phyloP scores from a whole-genome alignment of 164 flowering plant genomes.

The Vitis cinerea region DNA sequence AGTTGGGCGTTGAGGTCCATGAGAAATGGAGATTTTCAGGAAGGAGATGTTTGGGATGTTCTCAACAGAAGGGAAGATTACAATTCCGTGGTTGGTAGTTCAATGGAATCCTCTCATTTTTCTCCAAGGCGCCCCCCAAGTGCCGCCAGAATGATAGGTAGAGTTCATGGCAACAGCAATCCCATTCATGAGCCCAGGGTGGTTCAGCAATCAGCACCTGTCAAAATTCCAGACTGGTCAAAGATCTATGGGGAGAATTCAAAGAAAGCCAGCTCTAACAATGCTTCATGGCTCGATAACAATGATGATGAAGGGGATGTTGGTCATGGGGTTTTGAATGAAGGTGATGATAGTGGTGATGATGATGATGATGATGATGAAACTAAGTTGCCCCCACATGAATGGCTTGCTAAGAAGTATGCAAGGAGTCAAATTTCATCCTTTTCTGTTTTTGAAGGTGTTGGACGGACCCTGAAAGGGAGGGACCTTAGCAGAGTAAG shows the following conservation, averaged over 20 bases:
- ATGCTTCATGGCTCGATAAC: slow-evolving; percentile 12
- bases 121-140: slow-evolving; percentile 19
- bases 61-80: slow-evolving; percentile 12
- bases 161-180: slow-evolving; percentile 6
- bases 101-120: not conserved
- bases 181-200: slow-evolving; percentile 15
- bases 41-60: slow-evolving; percentile 47
- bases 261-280: slow-evolving; percentile 14
- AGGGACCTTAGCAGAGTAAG: slow-evolving; percentile 68
- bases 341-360: slow-evolving; percentile 10
- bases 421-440: slow-evolving; percentile 54
- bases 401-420: slow-evolving; percentile 41
- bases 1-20: slow-evolving; percentile 26
- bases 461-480: slow-evolving; percentile 71
- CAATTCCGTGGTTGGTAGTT: not conserved
- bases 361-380: slow-evolving; percentile 22
- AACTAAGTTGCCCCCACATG: slow-evolving; percentile 54
- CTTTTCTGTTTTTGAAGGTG: slow-evolving; percentile 71
- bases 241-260: slow-evolving; percentile 34
- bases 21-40: slow-evolving; percentile 48
- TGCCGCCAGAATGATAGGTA: slow-evolving; percentile 45
- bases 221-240: slow-evolving; percentile 62
- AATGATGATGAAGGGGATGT: slow-evolving; percentile 14
- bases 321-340: slow-evolving; percentile 16
- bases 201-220: slow-evolving; percentile 53